Evolutionary conservation across 2,329 filamentous ascomycete genomes (phyloP), one percentile per base, ranked within the genome.

Genomic region (Curvularia hawaiiensis): DNA sequence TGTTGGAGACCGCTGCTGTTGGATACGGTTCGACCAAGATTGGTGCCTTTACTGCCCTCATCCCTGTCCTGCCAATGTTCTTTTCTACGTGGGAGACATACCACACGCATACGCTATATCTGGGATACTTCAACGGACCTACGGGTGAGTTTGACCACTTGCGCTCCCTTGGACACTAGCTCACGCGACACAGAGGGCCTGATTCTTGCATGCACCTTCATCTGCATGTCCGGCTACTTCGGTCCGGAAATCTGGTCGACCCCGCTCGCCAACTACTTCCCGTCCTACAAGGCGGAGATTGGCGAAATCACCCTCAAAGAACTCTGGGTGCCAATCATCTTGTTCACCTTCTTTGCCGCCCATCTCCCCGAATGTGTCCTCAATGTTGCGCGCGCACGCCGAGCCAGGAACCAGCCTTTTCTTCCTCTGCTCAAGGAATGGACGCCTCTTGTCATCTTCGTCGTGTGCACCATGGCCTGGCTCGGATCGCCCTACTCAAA

Each of bases 61-160:
- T 94, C 59, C 95, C 95, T 1, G 96, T 92, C 68, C 81, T 99
- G 44, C 91, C 95, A 59, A 99, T 99, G 95, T 99, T 97, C 83
- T 97, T 99, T 80, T 97, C 94, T 3, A 99, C 95, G 2, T 99
- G 95, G 95, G 95, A 99, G 79, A 99, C 95, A 1, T 99, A 97
- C 77, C 95, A 99, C 79, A 97, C 95, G 5, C 95, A 99, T 77
- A 98, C 95, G 0, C 82, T 99, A 6, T 99, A 97, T 77, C 87
- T 99, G 12, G 95, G 95, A 54, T 92, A 94, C 75, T 90, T 99
- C 85, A 99, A 99, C 76, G 95, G 95, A 0, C 95, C 95, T 2
- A 99, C 95, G 33, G 79, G 79, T 80, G 67, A 50, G 66, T 39
- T 18, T 14, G 11, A 12, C 10, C 6, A 6, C 22, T 24, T 28